A percentile compares a stretch with the other conserved stretches of the same genome.
Evolutionary conservation across 495 filamentous ascomycete genomes (phyloP).

Genomic region (Thermochaetoides thermophila): DNA sequence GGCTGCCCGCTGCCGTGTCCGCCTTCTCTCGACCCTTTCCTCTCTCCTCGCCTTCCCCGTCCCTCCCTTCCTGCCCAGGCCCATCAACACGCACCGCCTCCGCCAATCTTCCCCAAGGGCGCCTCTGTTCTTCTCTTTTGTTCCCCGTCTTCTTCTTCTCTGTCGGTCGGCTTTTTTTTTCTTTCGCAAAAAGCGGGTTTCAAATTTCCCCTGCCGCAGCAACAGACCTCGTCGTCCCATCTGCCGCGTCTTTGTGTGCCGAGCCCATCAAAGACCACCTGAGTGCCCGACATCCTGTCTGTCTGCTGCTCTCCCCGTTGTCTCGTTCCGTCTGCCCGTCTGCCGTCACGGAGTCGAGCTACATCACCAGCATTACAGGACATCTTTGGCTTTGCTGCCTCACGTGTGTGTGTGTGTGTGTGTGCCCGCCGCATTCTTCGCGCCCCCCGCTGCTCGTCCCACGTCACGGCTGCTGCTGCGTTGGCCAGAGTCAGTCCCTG

Average conservation of each 20-base stretch:
- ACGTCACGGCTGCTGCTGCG: too few species aligned
- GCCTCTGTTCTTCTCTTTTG: slow-evolving; percentile 24
- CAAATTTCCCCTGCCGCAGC: slow-evolving; percentile 1
- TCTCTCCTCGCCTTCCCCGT: slow-evolving; percentile 3
- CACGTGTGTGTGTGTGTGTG: too few species aligned
- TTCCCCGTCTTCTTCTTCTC: slow-evolving; percentile 10
- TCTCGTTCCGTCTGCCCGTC: background rate
- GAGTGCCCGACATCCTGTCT: too few species aligned
- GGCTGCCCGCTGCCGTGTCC: slow-evolving; percentile 1
- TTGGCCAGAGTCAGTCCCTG: too few species aligned
- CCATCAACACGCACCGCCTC: slow-evolving; percentile 23
- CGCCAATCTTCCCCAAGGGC: slow-evolving; percentile 21
- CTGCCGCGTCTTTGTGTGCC: too few species aligned
- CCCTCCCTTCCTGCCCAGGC: slow-evolving; percentile 7
- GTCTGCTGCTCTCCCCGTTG: too few species aligned
- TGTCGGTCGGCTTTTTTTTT: slow-evolving; percentile 16
- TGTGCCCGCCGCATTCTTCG: too few species aligned
- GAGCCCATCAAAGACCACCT: too few species aligned
- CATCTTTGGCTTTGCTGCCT: too few species aligned
- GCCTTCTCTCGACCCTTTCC: slow-evolving; percentile 5
- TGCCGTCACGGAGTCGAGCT: slow-evolving; percentile 2
- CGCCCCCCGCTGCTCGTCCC: too few species aligned
- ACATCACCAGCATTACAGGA: slow-evolving; percentile 1
- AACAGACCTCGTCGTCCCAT: background rate
- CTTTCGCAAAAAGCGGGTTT: too few species aligned